A percentile compares a stretch with the other conserved stretches of the same genome.
phyloP scores from a whole-genome alignment of 257 asterid species.

The Datura wrightii region DNA sequence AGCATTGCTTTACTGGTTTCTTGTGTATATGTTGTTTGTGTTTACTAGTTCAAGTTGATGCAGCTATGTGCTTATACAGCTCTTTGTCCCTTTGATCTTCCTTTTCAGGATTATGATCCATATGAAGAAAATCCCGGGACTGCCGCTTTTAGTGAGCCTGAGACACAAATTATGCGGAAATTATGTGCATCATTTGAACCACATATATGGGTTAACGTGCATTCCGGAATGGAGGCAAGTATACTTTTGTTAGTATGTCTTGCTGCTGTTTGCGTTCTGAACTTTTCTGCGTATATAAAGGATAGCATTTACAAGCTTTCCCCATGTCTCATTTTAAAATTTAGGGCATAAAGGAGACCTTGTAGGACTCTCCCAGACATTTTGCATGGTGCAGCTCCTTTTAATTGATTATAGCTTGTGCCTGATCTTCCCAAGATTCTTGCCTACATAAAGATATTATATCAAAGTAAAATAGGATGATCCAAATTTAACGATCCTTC shows the following conservation, averaged over 20 bases:
- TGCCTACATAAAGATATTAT: background rate
- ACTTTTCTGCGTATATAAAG: background rate
- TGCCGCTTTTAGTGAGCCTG: slow-evolving; percentile 96
- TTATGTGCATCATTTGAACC: slow-evolving; percentile 85
- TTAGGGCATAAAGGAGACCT: slow-evolving; percentile 7
- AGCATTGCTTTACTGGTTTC: background rate
- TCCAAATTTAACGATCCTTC: background rate
- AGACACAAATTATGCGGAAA: slow-evolving; percentile 88
- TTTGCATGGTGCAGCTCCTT: background rate
- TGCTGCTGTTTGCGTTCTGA: slow-evolving; percentile 26
- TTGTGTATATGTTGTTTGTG: background rate
- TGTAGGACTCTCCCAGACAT: slow-evolving; percentile 16
- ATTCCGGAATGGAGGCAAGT: slow-evolving; percentile 98
- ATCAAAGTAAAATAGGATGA: background rate
- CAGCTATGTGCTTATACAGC: slow-evolving; percentile 33
- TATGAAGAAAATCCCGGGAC: slow-evolving; percentile 94
- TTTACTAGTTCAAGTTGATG: slow-evolving; percentile 15
- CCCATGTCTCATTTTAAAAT: background rate
- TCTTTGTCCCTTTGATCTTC: slow-evolving; percentile 31
- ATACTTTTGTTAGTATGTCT: slow-evolving; percentile 32
- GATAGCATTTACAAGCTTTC: slow-evolving; percentile 8
- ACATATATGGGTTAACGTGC: slow-evolving; percentile 97
- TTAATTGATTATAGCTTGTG: background rate
- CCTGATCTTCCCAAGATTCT: background rate
- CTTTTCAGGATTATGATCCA: slow-evolving; percentile 89